A percentile compares a stretch with the other conserved stretches of the same genome.
Evolutionary conservation across 495 filamentous ascomycete genomes (phyloP).

Genomic region (Poronia punctata): DNA sequence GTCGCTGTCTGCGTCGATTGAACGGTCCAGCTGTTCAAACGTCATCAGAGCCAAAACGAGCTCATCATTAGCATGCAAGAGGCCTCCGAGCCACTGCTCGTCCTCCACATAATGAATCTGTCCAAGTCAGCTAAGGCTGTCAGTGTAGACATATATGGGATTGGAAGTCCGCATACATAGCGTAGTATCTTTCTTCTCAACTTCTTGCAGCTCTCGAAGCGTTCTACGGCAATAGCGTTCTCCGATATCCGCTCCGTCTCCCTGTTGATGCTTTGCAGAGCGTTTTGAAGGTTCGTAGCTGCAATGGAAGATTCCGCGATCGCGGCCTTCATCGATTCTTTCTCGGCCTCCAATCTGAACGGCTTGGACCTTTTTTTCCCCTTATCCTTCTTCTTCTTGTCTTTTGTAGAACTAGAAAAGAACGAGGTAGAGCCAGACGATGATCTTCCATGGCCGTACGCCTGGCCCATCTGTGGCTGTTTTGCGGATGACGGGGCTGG

Average conservation of each 20-base stretch:
- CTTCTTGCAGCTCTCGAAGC: constrained; percentile 80
- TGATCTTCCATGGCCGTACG: constrained; percentile 26
- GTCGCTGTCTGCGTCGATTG: constrained; percentile 93
- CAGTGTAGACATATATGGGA: background rate
- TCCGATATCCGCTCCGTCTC: constrained; percentile 84
- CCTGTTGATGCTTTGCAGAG: constrained; percentile 82
- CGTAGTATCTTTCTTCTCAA: constrained; percentile 77
- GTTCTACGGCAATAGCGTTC: constrained; percentile 63
- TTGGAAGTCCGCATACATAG: constrained; percentile 48
- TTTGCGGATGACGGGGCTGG: constrained; percentile 27
- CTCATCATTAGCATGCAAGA: constrained; percentile 78
- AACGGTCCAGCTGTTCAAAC: constrained; percentile 90
- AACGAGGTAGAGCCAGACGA: constrained; percentile 23
- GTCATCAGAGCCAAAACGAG: constrained; percentile 89
- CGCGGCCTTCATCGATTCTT: constrained; percentile 69
- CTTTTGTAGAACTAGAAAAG: constrained; percentile 27
- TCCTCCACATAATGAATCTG: constrained; percentile 76
- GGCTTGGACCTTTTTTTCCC: constrained; percentile 44
- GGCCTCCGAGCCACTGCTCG: constrained; percentile 70
- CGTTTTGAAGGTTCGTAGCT: constrained; percentile 84
- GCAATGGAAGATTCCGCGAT: constrained; percentile 83
- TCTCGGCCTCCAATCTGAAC: constrained; percentile 85
- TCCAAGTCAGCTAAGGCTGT: constrained; percentile 4
- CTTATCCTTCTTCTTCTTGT: constrained; percentile 44
- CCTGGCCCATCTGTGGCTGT: constrained; percentile 25